A percentile compares a stretch with the other conserved stretches of the same genome.
Conservation (phyloP, 2,329 filamentous ascomycete species). For the Chaetomium strumarium region DNA sequence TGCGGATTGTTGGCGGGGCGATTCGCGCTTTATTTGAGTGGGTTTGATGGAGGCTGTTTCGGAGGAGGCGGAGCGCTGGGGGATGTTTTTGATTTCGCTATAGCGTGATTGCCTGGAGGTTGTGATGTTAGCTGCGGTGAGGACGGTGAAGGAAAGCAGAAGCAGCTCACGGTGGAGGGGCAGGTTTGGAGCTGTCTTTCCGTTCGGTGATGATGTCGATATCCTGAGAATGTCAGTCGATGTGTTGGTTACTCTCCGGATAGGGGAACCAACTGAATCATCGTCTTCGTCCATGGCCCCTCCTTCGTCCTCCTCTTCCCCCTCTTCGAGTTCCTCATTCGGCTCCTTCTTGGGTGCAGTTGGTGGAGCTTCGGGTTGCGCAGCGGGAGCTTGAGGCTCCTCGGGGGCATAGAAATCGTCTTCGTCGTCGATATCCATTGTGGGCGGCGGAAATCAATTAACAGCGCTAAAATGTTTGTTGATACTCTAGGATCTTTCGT, state of each 20-base stretch:
- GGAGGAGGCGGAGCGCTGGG: constrained; percentile 51
- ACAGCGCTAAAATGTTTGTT: not conserved
- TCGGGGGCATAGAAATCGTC: constrained; percentile 62
- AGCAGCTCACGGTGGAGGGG: constrained; percentile 49
- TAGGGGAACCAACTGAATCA: constrained; percentile 38
- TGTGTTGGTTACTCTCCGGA: not conserved
- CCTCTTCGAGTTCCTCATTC: constrained; percentile 55
- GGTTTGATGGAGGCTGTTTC: constrained; percentile 42
- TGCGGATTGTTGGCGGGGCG: constrained; percentile 20
- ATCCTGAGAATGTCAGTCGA: constrained; percentile 38
- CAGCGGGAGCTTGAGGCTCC: constrained; percentile 39
- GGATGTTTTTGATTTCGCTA: constrained; percentile 60
- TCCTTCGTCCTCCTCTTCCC: constrained; percentile 57
- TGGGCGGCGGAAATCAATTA: constrained; percentile 18
- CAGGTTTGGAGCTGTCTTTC: constrained; percentile 57
- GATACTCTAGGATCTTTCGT: not conserved
- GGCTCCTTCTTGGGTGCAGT: constrained; percentile 30
- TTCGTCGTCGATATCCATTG: constrained; percentile 62
- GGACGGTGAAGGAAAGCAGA: not conserved
- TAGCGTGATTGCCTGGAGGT: constrained; percentile 51
- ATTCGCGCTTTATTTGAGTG: constrained; percentile 41
- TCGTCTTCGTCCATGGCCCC: constrained; percentile 57
- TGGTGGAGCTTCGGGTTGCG: constrained; percentile 26
- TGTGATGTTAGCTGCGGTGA: constrained; percentile 1
- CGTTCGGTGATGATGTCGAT: constrained; percentile 64